phyloP scores from a whole-genome alignment of 495 filamentous ascomycete species.

The Trichoderma gamsii region DNA sequence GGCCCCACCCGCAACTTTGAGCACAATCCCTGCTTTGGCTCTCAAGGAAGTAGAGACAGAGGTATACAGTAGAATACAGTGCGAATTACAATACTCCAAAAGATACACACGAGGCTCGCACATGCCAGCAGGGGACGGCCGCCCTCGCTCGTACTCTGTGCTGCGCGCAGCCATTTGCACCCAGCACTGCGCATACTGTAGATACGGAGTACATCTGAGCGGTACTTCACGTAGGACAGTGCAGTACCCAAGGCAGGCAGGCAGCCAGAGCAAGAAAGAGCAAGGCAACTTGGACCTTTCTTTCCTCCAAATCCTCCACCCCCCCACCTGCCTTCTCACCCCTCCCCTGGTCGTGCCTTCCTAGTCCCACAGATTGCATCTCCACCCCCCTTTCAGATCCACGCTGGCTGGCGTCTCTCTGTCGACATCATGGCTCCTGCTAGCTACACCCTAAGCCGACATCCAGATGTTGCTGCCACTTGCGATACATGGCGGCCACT shows the following conservation, averaged over 20 bases:
- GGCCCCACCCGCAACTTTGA: background rate
- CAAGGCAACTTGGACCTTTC: background rate
- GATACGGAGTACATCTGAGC: too few relatives aligned
- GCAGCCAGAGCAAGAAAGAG: background rate
- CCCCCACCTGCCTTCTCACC: background rate
- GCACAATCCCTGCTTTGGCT: background rate
- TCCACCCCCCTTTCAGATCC: slow-evolving; percentile 14
- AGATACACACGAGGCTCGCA: background rate
- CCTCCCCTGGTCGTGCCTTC: slow-evolving; percentile 10
- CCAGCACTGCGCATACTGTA: too few relatives aligned
- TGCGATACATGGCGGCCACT: background rate
- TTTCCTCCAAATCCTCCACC: background rate
- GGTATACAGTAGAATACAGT: background rate
- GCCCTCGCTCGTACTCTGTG: background rate
- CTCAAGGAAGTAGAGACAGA: background rate
- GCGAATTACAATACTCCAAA: background rate
- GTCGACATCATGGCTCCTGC: slow-evolving; percentile 13
- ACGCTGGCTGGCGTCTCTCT: slow-evolving; percentile 7
- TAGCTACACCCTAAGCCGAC: background rate
- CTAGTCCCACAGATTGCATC: slow-evolving; percentile 13
- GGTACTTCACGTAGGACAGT: too few relatives aligned
- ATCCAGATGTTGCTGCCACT: background rate
- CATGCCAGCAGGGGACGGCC: background rate
- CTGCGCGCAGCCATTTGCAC: background rate
- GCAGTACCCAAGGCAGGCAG: background rate